Base-by-base conservation (phyloP, 2,329 filamentous ascomycete genomes). In the Xylariaceae sp. region DNA sequence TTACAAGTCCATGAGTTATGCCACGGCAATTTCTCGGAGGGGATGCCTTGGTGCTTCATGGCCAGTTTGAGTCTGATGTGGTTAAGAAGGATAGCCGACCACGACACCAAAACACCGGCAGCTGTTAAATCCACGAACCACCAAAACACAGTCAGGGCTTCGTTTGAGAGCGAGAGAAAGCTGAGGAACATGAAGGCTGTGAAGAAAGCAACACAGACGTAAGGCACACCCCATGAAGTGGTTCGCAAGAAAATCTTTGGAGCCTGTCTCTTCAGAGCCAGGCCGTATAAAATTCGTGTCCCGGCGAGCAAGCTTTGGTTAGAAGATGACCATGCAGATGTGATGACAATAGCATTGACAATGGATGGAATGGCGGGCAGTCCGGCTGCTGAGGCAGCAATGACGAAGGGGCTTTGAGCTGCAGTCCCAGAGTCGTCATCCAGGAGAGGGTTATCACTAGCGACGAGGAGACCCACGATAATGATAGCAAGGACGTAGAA, bases 261-360 rank as follows among this genome's bases (percentile, higher is more conserved):
- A 0, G 81, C 75, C 50, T 83, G 79, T 17, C 68, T 66, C 61
- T 82, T 79, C 12, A 80, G 70, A 0, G 80, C 80, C 43, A 84
- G 66, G 4, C 75, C 77, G 51, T 80, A 79, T 4, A 83, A 67
- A 25, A 80, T 77, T 37, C 81, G 73, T 1, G 79, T 80, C 22
- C 79, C 80, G 1, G 77, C 69, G 33, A 74, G 68, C 25, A 90
- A 69, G 57, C 76, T 79, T 53, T 84, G 80, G 55, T 89, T 89
- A 0, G 78, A 81, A 0, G 84, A 75, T 0, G 84, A 88, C 67
- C 80, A 83, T 0, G 83, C 85, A 0, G 83, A 85, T 0, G 82
- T 86, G 53, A 90, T 74, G 55, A 91, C 83, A 21, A 90, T 73
- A 27, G 85, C 86, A 62, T 92, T 92, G 65, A 91, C 82, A 44